Percentiles rank a stretch among this genome's conserved stretches.
Conservation (phyloP, 2,329 filamentous ascomycete genomes). For the Aspergillus chevalieri region DNA sequence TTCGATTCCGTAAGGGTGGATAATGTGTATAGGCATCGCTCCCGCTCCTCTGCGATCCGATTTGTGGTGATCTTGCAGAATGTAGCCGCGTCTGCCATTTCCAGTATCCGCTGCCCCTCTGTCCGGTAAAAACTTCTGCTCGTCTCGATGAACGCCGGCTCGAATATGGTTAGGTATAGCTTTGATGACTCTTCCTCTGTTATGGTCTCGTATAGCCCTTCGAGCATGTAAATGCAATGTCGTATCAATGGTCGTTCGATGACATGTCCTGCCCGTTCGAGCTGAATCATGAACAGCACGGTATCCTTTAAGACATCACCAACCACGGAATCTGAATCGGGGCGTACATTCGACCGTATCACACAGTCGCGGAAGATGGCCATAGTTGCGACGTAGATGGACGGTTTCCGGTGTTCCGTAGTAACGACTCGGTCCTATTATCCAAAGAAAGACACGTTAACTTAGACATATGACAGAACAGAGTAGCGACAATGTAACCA, state of each 20-base stretch:
- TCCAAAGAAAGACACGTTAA: conserved; percentile 3
- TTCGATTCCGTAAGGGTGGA: conserved; percentile 65
- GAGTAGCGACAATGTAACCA: neutral
- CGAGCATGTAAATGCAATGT: conserved; percentile 82
- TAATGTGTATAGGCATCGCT: conserved; percentile 76
- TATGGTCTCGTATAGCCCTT: conserved; percentile 75
- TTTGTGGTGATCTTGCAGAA: conserved; percentile 73
- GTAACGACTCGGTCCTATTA: conserved; percentile 71
- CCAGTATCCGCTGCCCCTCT: conserved; percentile 69
- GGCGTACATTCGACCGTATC: conserved; percentile 54
- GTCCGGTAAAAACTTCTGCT: conserved; percentile 67
- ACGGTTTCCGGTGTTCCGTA: conserved; percentile 63
- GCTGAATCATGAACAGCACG: conserved; percentile 81
- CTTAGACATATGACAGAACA: neutral
- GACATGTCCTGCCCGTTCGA: conserved; percentile 84
- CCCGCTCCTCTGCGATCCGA: conserved; percentile 72
- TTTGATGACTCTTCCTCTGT: conserved; percentile 71
- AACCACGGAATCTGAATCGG: conserved; percentile 45
- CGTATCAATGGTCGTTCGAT: conserved; percentile 79
- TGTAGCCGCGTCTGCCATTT: conserved; percentile 69
- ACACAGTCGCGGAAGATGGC: conserved; percentile 83
- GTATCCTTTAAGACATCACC: conserved; percentile 73
- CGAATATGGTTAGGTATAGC: conserved; percentile 77
- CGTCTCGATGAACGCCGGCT: conserved; percentile 65
- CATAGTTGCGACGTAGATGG: conserved; percentile 80